These are phyloP conservation scores for Spirogloea muscicola DNA, from an alignment of 139 green algal species.

Conservation along the genomic window DNA sequence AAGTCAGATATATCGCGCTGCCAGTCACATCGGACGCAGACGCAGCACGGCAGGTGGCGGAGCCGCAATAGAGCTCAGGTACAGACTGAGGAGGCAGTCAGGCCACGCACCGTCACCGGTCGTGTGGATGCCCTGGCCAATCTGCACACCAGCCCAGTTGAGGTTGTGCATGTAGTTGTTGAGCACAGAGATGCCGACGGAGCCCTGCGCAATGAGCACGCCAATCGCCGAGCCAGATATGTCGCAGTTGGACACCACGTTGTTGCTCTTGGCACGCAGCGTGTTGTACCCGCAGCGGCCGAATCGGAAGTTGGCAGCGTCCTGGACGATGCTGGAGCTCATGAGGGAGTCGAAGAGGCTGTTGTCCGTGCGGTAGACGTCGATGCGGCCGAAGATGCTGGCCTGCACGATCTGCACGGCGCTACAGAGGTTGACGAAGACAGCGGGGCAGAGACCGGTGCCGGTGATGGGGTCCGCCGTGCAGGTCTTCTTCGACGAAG, in stretches of 20 bases:
- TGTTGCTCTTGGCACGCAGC: neutral
- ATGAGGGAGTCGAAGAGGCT: neutral
- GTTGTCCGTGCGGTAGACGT: neutral
- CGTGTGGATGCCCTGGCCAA: neutral
- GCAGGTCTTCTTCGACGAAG: no score
- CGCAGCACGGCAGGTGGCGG: neutral
- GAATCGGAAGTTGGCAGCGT: neutral
- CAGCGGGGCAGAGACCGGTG: no score
- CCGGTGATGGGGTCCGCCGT: no score
- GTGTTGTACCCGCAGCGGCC: neutral
- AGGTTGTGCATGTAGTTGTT: neutral
- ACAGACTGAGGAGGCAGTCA: no score
- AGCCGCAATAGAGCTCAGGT: no score
- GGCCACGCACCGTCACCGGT: neutral
- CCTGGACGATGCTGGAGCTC: neutral
- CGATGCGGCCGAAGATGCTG: neutral
- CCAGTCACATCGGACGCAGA: neutral
- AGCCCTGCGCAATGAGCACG: neutral
- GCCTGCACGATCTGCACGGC: neutral
- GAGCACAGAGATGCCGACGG: neutral
- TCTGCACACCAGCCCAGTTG: neutral
- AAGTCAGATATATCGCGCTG: neutral
- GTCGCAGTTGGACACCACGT: constrained; percentile 1
- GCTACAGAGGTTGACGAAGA: neutral
- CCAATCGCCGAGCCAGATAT: neutral